A percentile compares a stretch with the other conserved stretches of the same genome.
These are phyloP conservation scores for Entamoeba invadens DNA, from an alignment of 208 protist species.

Conservation along the genomic window DNA sequence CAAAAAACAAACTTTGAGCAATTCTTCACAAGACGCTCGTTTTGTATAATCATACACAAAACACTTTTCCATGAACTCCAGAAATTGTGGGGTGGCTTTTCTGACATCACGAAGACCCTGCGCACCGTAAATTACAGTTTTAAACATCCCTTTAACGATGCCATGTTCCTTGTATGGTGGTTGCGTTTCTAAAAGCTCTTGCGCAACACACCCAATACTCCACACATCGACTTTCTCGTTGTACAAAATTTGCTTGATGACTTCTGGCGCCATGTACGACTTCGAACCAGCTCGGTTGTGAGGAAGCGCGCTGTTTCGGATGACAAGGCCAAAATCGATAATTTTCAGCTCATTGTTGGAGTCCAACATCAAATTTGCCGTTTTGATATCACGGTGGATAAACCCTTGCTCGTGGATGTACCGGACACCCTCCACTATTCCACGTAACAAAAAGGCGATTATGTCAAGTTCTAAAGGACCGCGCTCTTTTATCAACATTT, in stretches of 20 bases:
- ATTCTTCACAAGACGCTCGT: background rate
- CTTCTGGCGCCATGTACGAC: constrained; percentile 19
- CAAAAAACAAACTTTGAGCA: background rate
- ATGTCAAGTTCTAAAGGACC: background rate
- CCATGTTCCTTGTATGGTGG: background rate
- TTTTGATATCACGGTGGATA: constrained; percentile 35
- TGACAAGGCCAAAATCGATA: constrained; percentile 34
- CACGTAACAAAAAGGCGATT: background rate
- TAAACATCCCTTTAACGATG: background rate
- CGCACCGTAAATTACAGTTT: background rate
- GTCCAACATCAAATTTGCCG: constrained; percentile 32
- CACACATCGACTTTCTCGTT: constrained; percentile 12
- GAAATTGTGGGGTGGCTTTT: background rate
- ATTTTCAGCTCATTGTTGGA: constrained; percentile 15
- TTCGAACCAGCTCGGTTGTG: background rate
- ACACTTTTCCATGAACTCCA: background rate
- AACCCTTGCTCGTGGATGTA: background rate
- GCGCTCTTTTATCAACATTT: background rate
- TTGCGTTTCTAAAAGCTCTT: background rate
- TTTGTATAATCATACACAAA: background rate
- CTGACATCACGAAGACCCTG: background rate
- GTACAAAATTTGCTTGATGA: constrained; percentile 4
- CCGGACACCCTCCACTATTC: background rate
- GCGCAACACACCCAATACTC: constrained; percentile 7
- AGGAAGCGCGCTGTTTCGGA: background rate